Percentiles rank a stretch among this genome's conserved stretches.
phyloP scores from a whole-genome alignment of 1,284 basidiomycete genomes.

The Agaricales sp. region DNA sequence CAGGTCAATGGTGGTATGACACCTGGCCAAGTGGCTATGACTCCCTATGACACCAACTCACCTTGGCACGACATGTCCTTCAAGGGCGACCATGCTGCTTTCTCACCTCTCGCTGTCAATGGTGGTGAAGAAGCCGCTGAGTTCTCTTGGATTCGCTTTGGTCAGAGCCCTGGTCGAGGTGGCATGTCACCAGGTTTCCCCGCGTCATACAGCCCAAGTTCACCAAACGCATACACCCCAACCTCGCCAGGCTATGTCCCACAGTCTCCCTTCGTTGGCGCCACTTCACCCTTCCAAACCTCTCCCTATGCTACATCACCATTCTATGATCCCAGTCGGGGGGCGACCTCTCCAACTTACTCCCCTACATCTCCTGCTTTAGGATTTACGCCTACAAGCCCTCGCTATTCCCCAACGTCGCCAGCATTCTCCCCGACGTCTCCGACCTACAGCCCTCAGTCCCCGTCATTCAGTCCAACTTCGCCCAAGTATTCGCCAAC shows the following conservation, averaged over 20 bases:
- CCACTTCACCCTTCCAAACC: constrained; percentile 74
- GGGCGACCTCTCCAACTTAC: constrained; percentile 76
- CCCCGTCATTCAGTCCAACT: constrained; percentile 79
- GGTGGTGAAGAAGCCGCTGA: constrained; percentile 74
- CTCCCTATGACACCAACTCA: constrained; percentile 88
- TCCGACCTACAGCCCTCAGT: constrained; percentile 72
- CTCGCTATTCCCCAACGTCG: constrained; percentile 78
- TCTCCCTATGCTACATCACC: constrained; percentile 76
- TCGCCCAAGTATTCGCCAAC: constrained; percentile 80
- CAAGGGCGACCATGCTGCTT: constrained; percentile 80
- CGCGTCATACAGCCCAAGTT: constrained; percentile 68
- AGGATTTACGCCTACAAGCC: constrained; percentile 82
- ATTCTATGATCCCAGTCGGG: constrained; percentile 58
- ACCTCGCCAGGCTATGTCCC: constrained; percentile 79
- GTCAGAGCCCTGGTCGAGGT: constrained; percentile 70
- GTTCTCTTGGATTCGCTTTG: constrained; percentile 67
- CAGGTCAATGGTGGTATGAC: constrained; percentile 86
- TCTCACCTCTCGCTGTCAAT: constrained; percentile 89
- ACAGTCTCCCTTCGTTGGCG: constrained; percentile 73
- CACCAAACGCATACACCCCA: constrained; percentile 77
- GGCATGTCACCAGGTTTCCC: constrained; percentile 74
- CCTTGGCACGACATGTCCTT: constrained; percentile 69
- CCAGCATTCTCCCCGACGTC: constrained; percentile 83
- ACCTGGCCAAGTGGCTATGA: constrained; percentile 85
- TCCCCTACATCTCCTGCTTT: constrained; percentile 78